These are phyloP conservation scores for Candida ipomoeae DNA, from an alignment of 805 yeast genomes.

Conservation along the genomic window DNA sequence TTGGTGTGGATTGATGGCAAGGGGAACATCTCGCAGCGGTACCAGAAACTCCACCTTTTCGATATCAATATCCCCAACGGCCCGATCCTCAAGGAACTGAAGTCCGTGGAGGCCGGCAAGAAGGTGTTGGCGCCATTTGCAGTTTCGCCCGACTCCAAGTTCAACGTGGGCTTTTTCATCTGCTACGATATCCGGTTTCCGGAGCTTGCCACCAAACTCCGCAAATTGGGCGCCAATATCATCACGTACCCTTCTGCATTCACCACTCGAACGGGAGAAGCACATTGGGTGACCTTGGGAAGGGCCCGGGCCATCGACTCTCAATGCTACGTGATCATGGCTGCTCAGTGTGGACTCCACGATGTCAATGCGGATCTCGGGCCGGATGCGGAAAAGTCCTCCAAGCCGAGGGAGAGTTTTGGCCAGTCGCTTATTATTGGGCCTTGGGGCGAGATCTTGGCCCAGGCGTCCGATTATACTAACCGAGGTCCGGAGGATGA, in stretches of 20 bases:
- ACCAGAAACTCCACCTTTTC: slow-evolving; percentile 84
- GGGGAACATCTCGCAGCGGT: slow-evolving; percentile 65
- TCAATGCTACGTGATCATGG: slow-evolving; percentile 82
- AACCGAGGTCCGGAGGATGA: slow-evolving; percentile 23
- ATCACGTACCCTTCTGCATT: slow-evolving; percentile 88
- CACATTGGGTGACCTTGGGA: slow-evolving; percentile 84
- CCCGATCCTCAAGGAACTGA: slow-evolving; percentile 72
- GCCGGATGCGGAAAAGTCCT: slow-evolving; percentile 14
- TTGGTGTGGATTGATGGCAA: slow-evolving; percentile 62
- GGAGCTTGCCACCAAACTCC: slow-evolving; percentile 57
- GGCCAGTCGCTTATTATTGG: slow-evolving; percentile 87
- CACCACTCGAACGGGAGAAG: slow-evolving; percentile 84
- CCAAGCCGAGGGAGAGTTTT: slow-evolving; percentile 59
- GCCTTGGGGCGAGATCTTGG: slow-evolving; percentile 84
- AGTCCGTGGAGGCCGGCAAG: slow-evolving; percentile 77
- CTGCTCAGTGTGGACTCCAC: slow-evolving; percentile 84
- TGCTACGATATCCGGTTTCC: slow-evolving; percentile 91
- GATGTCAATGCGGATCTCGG: slow-evolving; percentile 42
- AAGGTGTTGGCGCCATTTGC: slow-evolving; percentile 31
- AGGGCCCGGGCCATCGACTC: slow-evolving; percentile 84
- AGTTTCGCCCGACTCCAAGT: slow-evolving; percentile 6
- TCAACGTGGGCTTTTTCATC: slow-evolving; percentile 62
- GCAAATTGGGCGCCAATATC: slow-evolving; percentile 70
- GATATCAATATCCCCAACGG: slow-evolving; percentile 84
- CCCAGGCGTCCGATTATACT: slow-evolving; percentile 37